These are phyloP conservation scores for Ceratocystis cubensis DNA, from an alignment of 2,329 filamentous ascomycete genomes.

Conservation along the genomic window DNA sequence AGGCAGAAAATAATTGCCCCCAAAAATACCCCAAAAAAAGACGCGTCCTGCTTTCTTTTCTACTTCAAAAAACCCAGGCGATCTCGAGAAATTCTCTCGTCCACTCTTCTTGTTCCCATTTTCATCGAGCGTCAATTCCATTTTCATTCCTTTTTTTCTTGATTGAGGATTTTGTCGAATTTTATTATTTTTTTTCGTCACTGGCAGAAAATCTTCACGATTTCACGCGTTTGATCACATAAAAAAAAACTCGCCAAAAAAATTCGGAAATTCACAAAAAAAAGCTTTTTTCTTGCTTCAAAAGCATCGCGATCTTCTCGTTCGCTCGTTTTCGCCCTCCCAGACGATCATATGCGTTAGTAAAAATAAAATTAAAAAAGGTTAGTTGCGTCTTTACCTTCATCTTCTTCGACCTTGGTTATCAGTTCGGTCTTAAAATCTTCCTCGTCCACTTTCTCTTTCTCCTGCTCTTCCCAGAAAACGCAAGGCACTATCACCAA, in stretches of 20 bases:
- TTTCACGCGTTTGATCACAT: not conserved
- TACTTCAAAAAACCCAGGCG: not conserved
- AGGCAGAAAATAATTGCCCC: not conserved
- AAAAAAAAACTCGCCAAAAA: constrained; percentile 1
- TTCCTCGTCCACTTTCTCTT: too few relatives aligned
- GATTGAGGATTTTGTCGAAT: not conserved
- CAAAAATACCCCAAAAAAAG: not conserved
- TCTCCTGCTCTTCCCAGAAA: not conserved
- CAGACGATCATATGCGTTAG: constrained; percentile 1
- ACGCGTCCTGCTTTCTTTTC: constrained; percentile 6
- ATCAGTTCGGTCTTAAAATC: too few relatives aligned
- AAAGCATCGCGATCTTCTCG: not conserved
- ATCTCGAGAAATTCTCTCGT: constrained; percentile 8
- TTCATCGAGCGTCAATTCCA: not conserved
- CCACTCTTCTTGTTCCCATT: not conserved
- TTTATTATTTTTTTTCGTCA: not conserved
- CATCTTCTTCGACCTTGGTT: not conserved
- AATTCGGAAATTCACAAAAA: not conserved
- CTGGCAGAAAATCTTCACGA: not conserved
- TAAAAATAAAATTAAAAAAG: not conserved
- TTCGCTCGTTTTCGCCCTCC: not conserved
- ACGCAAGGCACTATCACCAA: not conserved
- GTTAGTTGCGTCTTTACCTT: not conserved
- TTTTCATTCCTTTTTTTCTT: not conserved
- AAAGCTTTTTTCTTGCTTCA: not conserved